Base-by-base conservation (phyloP, 805 yeast species). In the Teunomyces gatunensis region DNA sequence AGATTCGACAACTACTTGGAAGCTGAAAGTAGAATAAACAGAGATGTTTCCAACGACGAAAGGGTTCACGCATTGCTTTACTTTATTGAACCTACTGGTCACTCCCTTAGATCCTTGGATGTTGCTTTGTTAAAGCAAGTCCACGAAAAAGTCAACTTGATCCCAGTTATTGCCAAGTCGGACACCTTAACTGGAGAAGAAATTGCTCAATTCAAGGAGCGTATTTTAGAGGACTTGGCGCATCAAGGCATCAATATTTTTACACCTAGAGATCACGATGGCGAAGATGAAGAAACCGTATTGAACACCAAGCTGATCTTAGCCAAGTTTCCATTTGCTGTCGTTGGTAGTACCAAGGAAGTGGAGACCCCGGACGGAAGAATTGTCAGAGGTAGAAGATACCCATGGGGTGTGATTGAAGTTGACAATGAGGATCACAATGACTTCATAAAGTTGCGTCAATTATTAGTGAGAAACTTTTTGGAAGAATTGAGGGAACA, bases 361-460 rank as follows among this genome's bases (percentile, higher is more conserved):
- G 84, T 87, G 30, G 83, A 83, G 57, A 77, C 79, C 40, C 65
- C 77, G 37, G 94, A 87, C 61, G 97, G 97, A 36, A 79, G 88
- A 65, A 55, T 65, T 39, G 95, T 91, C 39, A 83, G 97, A 68
- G 97, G 96, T 56, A 87, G 99, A 71, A 74, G 80, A 52, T 92
- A 92, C 67, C 97, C 98, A 52, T 94, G 99, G 99, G 98, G 98
- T 56, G 77, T 87, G 18, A 87, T 94, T 59, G 97, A 94, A 71
- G 91, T 94, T 57, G 97, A 90, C 67, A 92, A 94, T 66, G 94
- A 89, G 71, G 83, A 83, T 48, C 97, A 94, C 66, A 87, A 90
- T 67, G 99, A 92, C 70, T 94, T 92, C 66, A 83, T 87, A 55
- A 84, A 83, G 67, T 80, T 92, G 66, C 86, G 97, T 59, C 95